phyloP scores from a whole-genome alignment of 2,329 filamentous ascomycete species.

The Proliferodiscus dingleyae region DNA sequence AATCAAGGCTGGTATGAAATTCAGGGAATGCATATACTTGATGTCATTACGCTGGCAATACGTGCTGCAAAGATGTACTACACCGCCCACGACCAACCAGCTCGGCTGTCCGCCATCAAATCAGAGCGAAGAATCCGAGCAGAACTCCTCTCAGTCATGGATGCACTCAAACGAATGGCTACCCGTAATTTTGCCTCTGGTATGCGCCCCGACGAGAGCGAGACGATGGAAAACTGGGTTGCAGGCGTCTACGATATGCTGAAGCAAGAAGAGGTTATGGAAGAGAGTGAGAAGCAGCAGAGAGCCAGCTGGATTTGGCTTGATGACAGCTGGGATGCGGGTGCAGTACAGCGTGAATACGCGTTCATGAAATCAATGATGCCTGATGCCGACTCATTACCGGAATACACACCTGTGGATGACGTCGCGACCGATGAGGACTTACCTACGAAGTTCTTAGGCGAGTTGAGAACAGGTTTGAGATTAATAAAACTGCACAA shows the following conservation, averaged over 20 bases:
- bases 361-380: conserved; percentile 77
- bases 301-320: conserved; percentile 78
- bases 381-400: conserved; percentile 53
- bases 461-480: conserved; percentile 70
- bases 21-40: conserved; percentile 86
- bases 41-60: conserved; percentile 92
- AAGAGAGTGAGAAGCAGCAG: conserved; percentile 61
- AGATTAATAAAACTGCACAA: conserved; percentile 87
- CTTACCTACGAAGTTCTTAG: conserved; percentile 70
- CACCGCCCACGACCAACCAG: conserved; percentile 82
- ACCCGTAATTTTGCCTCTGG: conserved; percentile 81
- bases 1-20: conserved; percentile 72
- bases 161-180: conserved; percentile 88
- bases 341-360: conserved; percentile 73
- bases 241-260: conserved; percentile 72
- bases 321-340: conserved; percentile 67
- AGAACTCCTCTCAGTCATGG: conserved; percentile 80
- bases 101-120: conserved; percentile 80
- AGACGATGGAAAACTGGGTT: conserved; percentile 75
- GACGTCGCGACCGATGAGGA: conserved; percentile 33
- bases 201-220: conserved; percentile 71
- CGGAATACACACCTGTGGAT: conserved; percentile 61
- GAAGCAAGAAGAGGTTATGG: conserved; percentile 69
- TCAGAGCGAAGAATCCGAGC: conserved; percentile 79
- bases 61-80: conserved; percentile 95